A percentile compares a stretch with the other conserved stretches of the same genome.
These are phyloP conservation scores for Fragilaria radians DNA, from an alignment of 108 stramenopile genomes.

Conservation along the genomic window DNA sequence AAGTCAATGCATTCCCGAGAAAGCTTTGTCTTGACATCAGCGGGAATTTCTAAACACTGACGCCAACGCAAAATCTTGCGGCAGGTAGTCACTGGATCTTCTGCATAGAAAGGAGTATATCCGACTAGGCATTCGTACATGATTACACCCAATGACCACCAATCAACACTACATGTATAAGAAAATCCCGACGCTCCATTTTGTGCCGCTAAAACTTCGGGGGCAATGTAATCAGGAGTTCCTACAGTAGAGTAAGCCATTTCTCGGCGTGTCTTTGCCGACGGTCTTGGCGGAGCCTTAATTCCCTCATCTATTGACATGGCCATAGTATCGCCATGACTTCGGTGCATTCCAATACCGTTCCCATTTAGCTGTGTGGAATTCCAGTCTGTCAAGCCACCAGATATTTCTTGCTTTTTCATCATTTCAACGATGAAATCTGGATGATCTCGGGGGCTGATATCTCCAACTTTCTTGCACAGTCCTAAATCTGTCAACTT, in stretches of 20 bases:
- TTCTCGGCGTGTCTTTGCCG: constrained; percentile 78
- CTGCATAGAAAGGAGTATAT: constrained; percentile 99
- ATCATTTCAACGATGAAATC: constrained; percentile 75
- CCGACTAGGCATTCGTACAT: constrained; percentile 99
- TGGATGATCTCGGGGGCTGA: constrained; percentile 77
- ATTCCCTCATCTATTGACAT: constrained; percentile 82
- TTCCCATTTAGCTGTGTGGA: constrained; percentile 25
- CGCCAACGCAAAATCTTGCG: constrained; percentile 93
- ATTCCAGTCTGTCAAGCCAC: constrained; percentile 10
- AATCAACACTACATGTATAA: constrained; percentile 97
- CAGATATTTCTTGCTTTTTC: constrained; percentile 38
- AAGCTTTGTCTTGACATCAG: constrained; percentile 65
- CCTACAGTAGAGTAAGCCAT: constrained; percentile 98
- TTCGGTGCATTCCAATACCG: constrained; percentile 34
- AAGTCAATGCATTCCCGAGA: constrained; percentile 86
- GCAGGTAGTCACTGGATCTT: constrained; percentile 70
- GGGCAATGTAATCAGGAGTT: constrained; percentile 99
- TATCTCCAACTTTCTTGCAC: constrained; percentile 95
- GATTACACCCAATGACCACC: constrained; percentile 99
- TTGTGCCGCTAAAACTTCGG: constrained; percentile 94
- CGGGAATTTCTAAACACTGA: constrained; percentile 83
- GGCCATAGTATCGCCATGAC: constrained; percentile 55
- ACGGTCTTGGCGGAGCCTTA: constrained; percentile 21
- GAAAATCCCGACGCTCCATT: constrained; percentile 89
- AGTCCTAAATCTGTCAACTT: constrained; percentile 99